Evolutionary conservation across 208 protist species (phyloP).

Genomic region (Acanthamoeba triangularis): DNA sequence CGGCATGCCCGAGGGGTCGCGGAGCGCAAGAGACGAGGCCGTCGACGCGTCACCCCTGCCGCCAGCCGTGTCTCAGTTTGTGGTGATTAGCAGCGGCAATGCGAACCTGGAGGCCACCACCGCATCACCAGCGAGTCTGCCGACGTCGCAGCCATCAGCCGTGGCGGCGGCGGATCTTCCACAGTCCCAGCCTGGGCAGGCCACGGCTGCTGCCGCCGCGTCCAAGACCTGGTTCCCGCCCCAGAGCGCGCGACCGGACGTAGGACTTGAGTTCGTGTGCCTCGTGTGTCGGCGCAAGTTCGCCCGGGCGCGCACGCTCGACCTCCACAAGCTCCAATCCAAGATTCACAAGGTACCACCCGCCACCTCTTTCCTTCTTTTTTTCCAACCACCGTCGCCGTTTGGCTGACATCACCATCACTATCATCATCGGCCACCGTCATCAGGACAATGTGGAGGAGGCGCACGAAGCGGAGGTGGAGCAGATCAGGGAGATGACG

Average conservation of each 20-base stretch:
- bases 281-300: slow-evolving; percentile 66
- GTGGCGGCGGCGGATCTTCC: background rate
- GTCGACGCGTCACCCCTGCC: background rate
- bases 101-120: background rate
- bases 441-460: slow-evolving; percentile 7
- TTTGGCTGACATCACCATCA: background rate
- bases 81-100: background rate
- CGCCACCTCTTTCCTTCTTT: background rate
- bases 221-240: background rate
- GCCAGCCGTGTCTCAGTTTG: background rate
- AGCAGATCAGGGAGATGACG: slow-evolving; percentile 55
- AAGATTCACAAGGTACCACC: background rate
- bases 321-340: background rate
- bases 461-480: slow-evolving; percentile 57
- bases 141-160: background rate
- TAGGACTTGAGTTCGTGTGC: slow-evolving; percentile 25
- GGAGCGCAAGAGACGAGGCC: background rate
- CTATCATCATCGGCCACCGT: background rate
- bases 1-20: background rate
- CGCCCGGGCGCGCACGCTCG: background rate
- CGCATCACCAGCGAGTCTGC: background rate
- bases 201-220: background rate
- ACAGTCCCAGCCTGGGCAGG: background rate
- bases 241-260: background rate
- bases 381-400: too few relatives aligned